Percentiles rank a stretch among this genome's conserved stretches.
Conservation (phyloP, 352 stramenopile species). For the Phytophthora ramorum region DNA sequence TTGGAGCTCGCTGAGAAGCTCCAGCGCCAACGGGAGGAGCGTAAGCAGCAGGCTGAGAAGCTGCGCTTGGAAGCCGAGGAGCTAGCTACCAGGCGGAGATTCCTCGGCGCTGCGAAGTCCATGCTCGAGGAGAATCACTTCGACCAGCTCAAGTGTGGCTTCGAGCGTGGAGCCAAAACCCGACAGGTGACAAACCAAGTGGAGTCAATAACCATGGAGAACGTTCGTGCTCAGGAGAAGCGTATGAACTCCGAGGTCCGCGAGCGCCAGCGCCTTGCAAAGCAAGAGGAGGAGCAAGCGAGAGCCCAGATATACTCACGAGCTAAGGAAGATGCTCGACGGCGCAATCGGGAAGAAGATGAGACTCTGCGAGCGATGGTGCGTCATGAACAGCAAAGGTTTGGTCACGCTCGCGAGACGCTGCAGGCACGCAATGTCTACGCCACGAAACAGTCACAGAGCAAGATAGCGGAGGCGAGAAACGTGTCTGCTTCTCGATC, state of each 20-base stretch:
- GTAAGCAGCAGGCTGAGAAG: slow-evolving; percentile 55
- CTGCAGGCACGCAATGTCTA: slow-evolving; percentile 75
- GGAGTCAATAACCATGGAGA: slow-evolving; percentile 52
- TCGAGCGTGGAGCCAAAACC: slow-evolving; percentile 59
- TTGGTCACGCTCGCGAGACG: slow-evolving; percentile 58
- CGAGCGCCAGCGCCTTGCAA: slow-evolving; percentile 21
- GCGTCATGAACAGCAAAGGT: slow-evolving; percentile 68
- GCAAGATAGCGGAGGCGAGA: slow-evolving; percentile 44
- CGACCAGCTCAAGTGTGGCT: slow-evolving; percentile 72
- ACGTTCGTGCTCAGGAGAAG: slow-evolving; percentile 44
- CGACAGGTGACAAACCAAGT: slow-evolving; percentile 60
- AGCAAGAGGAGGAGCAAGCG: slow-evolving; percentile 24
- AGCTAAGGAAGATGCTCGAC: slow-evolving; percentile 45
- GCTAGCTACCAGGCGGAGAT: slow-evolving; percentile 79
- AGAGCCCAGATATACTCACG: slow-evolving; percentile 38
- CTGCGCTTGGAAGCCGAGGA: slow-evolving; percentile 68
- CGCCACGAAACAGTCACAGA: slow-evolving; percentile 58
- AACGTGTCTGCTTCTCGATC: slow-evolving; percentile 9
- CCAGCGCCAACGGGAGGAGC: slow-evolving; percentile 53
- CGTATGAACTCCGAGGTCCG: slow-evolving; percentile 56
- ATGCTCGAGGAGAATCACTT: slow-evolving; percentile 87
- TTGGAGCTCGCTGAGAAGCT: slow-evolving; percentile 82
- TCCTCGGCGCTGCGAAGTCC: slow-evolving; percentile 87
- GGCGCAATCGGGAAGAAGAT: slow-evolving; percentile 58
- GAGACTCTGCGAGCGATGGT: slow-evolving; percentile 66